phyloP scores from a whole-genome alignment of 768 basidiomycete genomes.

The Termitomyces sp. region DNA sequence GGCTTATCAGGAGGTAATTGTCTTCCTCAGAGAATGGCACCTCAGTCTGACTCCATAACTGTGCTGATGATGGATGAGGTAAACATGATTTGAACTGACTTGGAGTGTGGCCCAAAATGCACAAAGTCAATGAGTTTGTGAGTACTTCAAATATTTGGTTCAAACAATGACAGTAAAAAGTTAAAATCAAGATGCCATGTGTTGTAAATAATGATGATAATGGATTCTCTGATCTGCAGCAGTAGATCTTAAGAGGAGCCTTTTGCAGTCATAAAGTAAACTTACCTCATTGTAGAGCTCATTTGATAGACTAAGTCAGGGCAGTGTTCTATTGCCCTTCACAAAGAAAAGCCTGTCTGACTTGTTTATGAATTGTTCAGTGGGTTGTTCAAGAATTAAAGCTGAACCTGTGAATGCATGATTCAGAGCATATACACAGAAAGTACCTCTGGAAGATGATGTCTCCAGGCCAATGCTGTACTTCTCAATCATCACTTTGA shows the following conservation, averaged over 20 bases:
- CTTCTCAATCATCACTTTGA: slow-evolving; percentile 34
- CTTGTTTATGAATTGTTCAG: slow-evolving; percentile 18
- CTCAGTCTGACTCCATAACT: too few species aligned
- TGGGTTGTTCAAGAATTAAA: slow-evolving; percentile 12
- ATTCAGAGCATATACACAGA: slow-evolving; percentile 7
- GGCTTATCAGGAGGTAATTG: too few species aligned
- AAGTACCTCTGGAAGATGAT: not conserved
- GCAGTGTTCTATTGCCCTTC: slow-evolving; percentile 25
- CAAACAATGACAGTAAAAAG: slow-evolving; percentile 45
- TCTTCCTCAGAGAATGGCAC: not conserved
- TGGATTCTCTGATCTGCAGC: slow-evolving; percentile 25
- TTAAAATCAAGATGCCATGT: slow-evolving; percentile 38
- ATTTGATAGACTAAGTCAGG: slow-evolving; percentile 24
- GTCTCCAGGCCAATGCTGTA: slow-evolving; percentile 21
- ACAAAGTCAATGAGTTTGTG: slow-evolving; percentile 42
- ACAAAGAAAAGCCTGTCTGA: slow-evolving; percentile 29
- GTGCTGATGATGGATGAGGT: too few species aligned
- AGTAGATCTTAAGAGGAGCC: not conserved
- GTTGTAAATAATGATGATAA: slow-evolving; percentile 34
- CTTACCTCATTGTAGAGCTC: slow-evolving; percentile 18
- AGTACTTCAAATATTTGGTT: slow-evolving; percentile 41
- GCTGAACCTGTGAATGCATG: slow-evolving; percentile 7
- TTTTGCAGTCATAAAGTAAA: too few species aligned
- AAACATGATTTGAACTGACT: slow-evolving; percentile 27
- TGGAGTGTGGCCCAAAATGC: slow-evolving; percentile 19